These are phyloP conservation scores for Tarenaya hassleriana DNA, from an alignment of 345 rosid species.

Conservation along the genomic window DNA sequence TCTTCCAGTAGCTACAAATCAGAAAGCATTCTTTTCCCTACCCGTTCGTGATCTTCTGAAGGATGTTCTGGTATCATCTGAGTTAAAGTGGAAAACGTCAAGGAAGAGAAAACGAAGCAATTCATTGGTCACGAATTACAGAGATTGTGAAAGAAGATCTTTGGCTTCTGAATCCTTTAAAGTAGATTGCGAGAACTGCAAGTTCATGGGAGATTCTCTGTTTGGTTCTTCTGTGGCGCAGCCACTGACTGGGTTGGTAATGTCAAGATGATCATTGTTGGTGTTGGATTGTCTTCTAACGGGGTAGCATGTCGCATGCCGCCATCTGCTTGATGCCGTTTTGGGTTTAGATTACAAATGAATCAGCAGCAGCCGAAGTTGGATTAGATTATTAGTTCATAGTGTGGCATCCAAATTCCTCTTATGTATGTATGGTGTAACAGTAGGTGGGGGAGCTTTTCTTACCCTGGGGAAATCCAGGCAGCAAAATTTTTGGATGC, in stretches of 20 bases:
- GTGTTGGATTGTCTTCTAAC: conserved; percentile 15
- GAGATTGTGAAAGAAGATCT: conserved; percentile 14
- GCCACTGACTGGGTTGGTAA: conserved; percentile 48
- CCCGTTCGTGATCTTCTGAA: conserved; percentile 49
- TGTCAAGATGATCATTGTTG: conserved; percentile 46
- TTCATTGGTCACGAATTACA: no score
- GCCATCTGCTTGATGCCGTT: no score
- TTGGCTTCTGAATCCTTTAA: conserved; percentile 16
- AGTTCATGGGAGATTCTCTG: conserved; percentile 40
- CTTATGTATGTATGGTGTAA: no score
- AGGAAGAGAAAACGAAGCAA: conserved; percentile 49
- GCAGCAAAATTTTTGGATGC: no score
- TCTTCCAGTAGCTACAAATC: conserved; percentile 22
- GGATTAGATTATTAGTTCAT: no score
- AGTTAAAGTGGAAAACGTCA: conserved; percentile 55
- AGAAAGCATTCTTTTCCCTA: conserved; percentile 11
- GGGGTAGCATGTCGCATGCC: no score
- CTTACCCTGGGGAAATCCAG: no score
- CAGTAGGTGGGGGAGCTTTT: no score
- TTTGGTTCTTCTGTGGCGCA: conserved; percentile 48
- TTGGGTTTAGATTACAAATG: no score
- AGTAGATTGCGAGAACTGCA: conserved; percentile 64
- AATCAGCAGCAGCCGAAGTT: no score
- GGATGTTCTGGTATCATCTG: conserved; percentile 39
- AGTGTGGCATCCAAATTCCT: no score